A percentile compares a stretch with the other conserved stretches of the same genome.
phyloP scores from a whole-genome alignment of 164 flowering plant genomes.

The Hamamelis virginiana region DNA sequence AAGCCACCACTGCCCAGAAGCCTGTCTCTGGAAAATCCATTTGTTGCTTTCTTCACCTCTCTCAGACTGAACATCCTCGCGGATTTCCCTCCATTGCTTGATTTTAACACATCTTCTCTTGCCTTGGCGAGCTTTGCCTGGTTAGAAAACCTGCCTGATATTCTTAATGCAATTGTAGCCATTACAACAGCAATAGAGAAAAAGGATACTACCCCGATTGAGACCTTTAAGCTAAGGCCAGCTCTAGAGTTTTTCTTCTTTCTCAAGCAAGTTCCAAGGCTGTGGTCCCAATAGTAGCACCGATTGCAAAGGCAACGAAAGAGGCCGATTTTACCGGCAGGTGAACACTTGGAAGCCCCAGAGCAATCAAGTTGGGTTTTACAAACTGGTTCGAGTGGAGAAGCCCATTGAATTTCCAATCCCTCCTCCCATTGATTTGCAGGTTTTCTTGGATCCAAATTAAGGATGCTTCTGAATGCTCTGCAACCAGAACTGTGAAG shows the following conservation, averaged over 20 bases:
- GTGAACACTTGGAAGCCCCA: slow-evolving; percentile 35
- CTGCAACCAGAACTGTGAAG: slow-evolving; percentile 61
- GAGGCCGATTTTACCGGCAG: slow-evolving; percentile 19
- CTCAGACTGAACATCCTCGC: slow-evolving; percentile 40
- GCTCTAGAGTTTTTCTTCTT: slow-evolving; percentile 16
- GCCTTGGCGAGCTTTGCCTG: slow-evolving; percentile 33
- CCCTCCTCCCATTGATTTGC: slow-evolving; percentile 64
- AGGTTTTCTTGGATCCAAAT: slow-evolving; percentile 41
- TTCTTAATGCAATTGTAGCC: slow-evolving; percentile 18
- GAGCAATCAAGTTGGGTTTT: slow-evolving; percentile 50
- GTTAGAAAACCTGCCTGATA: slow-evolving; percentile 18
- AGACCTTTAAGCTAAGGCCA: slow-evolving; percentile 30
- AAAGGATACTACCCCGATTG: slow-evolving; percentile 28
- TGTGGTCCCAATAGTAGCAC: slow-evolving; percentile 48
- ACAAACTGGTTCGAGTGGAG: slow-evolving; percentile 59
- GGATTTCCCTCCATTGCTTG: slow-evolving; percentile 39
- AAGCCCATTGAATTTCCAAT: slow-evolving; percentile 67
- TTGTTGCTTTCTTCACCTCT: slow-evolving; percentile 59
- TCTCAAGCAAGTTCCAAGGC: slow-evolving; percentile 38
- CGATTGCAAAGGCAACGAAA: slow-evolving; percentile 49
- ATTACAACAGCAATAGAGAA: slow-evolving; percentile 25
- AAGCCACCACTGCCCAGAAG: slow-evolving; percentile 63
- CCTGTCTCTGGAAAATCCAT: slow-evolving; percentile 38
- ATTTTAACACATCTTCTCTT: slow-evolving; percentile 51
- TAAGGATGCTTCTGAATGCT: slow-evolving; percentile 65